A percentile compares a stretch with the other conserved stretches of the same genome.
Evolutionary conservation across 2,329 filamentous ascomycete species (phyloP).

Genomic region (Sclerotinia trifoliorum): DNA sequence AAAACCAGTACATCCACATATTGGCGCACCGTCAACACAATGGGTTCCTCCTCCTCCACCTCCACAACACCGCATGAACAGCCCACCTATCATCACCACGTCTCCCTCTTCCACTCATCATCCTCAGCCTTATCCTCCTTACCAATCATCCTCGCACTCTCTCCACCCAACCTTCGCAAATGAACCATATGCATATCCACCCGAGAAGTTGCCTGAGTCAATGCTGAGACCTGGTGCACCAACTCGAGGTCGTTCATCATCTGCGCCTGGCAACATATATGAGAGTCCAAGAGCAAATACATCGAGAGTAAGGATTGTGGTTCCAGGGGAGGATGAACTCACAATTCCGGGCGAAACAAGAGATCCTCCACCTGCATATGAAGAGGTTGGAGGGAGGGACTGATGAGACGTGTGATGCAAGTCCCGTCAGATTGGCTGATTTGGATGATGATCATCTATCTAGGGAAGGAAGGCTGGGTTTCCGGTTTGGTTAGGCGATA

Average conservation of each 20-base stretch:
- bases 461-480: background rate
- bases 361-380: slow-evolving; percentile 20
- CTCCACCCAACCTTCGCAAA: slow-evolving; percentile 16
- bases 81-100: slow-evolving; percentile 5
- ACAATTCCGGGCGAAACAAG: slow-evolving; percentile 20
- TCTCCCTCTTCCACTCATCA: background rate
- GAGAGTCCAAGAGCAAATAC: slow-evolving; percentile 9
- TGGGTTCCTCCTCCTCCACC: slow-evolving; percentile 20
- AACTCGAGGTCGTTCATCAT: slow-evolving; percentile 11
- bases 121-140: background rate
- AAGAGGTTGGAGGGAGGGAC: slow-evolving; percentile 6
- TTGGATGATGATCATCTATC: background rate
- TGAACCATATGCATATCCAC: slow-evolving; percentile 19
- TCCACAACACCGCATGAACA: slow-evolving; percentile 12
- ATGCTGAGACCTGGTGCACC: slow-evolving; percentile 6
- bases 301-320: slow-evolving; percentile 21
- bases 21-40: background rate
- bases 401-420: background rate
- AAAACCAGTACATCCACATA: background rate
- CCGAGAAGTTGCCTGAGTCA: slow-evolving; percentile 19
- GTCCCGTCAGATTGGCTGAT: background rate
- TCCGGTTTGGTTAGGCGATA: background rate
- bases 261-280: slow-evolving; percentile 14
- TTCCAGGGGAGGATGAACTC: slow-evolving; percentile 22
- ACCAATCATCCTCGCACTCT: background rate